Base-by-base conservation (phyloP, 352 stramenopile species). In the Phytopythium chamaehyphon region DNA sequence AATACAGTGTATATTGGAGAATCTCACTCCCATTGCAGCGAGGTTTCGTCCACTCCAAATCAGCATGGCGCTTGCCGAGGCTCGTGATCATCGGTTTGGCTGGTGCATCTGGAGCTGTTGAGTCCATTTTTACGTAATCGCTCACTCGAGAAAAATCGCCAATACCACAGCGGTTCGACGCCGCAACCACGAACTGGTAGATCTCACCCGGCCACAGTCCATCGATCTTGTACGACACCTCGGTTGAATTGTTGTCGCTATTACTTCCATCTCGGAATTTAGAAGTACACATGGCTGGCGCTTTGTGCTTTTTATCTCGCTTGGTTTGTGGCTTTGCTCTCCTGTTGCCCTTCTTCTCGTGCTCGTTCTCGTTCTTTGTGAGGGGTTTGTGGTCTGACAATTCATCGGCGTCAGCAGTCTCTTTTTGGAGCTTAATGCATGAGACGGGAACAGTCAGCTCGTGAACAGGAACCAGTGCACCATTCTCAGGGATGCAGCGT, bases 61-160 rank as follows among this genome's bases (percentile, higher is more conserved):
- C 56, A 2, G 75, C 39, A 26, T 78, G 51, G 0, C 71, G 66
- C 36, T 80, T 74, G 2, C 66, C 51, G 15, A 91, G 48, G 6
- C 53, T 52, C 8, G 54, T 12, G 42, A 89, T 58, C 7, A 55
- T 51, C 18, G 77, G 77, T 28, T 59, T 50, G 1, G 16, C 33
- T 7, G 81, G 81, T 10, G 76, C 54, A 23, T 91, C 76, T 0
- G 77, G 76, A 0, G 65, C 78, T 15, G 60, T 83, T 19, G 71
- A 74, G 40, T 83, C 62, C 72, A 86, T 91, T 40, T 84, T 84
- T 45, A 89, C 59, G 28, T 88, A 91, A 53, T 88, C 77, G 16
- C 72, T 87, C 39, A 80, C 54, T 2, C 61, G 62, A n/a, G 73
- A 88, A 51, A 87, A 89, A 23, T 73, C 67, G 4, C 64, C 77